Evolutionary conservation across 148 eudicot genomes (phyloP), one percentile per base, ranked within the genome.

Genomic region (Beta vulgaris): DNA sequence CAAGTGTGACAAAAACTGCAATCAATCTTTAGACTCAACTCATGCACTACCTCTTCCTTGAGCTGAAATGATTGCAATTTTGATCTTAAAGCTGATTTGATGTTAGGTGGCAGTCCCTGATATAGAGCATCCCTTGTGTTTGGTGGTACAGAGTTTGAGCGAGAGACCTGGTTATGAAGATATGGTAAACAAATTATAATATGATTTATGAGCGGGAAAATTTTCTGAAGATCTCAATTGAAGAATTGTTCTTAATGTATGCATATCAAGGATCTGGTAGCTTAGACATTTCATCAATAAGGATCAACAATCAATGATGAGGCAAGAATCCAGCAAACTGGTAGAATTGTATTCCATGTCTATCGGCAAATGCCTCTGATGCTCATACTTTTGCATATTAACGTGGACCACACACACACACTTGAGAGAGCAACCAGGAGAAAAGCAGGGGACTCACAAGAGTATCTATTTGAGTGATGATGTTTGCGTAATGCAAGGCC

Each of bases 401-500:
- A 1, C 25, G 26, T 25, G 39, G 4, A 61, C 7, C 65, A 29
- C 23, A 14, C 18, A 21, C 12, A 62, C n/a, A 36, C 53, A 57
- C 29, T 44, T 46, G 3, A 46, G 35, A 43, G 28, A 32, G 43
- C 49, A 29, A 44, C 14, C 0, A 37, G 23, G 2, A 28, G 32
- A 25, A 75, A 13, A 26, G 48, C 46, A 10, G 63, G 6, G 31
- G 68, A 84, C 94, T 89, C 76, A 95, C 98, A 69, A 95, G 83
- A 25, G 98, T 90, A 83, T 95, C 98, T 32, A 95, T 95, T 66
- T 95, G 98, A 37, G 90, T 86, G 63, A 95, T 87, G 35, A 95
- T 86, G 80, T 90, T 95, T 75, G 98, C 98, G 81, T 95, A 95
- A 83, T 95, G 98, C 83, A 95, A 80, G 31, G 98, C 93, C 82